Conservation (phyloP, 345 rosid genomes). For the Pelargonium nanum region DNA sequence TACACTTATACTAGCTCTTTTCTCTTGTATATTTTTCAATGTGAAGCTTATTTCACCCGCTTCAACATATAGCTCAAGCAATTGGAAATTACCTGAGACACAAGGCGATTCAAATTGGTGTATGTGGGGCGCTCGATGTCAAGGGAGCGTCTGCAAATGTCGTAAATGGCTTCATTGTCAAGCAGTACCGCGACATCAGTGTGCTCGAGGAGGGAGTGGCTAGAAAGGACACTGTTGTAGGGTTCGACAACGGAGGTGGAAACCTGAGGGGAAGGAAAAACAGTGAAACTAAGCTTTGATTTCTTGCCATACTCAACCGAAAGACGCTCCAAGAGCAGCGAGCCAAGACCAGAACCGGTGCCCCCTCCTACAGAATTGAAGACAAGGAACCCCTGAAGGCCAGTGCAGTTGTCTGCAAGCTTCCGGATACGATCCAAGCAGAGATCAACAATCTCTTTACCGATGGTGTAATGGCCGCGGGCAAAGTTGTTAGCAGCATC, state of each 20-base stretch:
- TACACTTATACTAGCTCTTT: too few relatives aligned
- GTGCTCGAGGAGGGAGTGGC: conserved; percentile 54
- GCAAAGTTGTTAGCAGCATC: conserved; percentile 57
- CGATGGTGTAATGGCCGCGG: conserved; percentile 50
- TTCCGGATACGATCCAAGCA: conserved; percentile 49
- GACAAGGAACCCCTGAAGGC: conserved; percentile 50
- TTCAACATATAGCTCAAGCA: too few relatives aligned
- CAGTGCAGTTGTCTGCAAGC: conserved; percentile 55
- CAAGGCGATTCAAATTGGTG: conserved; percentile 49
- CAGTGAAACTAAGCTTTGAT: conserved; percentile 49
- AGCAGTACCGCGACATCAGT: conserved; percentile 46
- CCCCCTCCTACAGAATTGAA: conserved; percentile 61
- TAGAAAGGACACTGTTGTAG: conserved; percentile 48
- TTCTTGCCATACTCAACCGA: conserved; percentile 53
- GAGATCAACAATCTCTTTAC: conserved; percentile 51
- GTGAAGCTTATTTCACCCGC: too few relatives aligned
- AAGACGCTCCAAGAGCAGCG: conserved; percentile 49
- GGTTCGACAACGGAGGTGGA: conserved; percentile 51
- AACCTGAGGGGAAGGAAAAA: conserved; percentile 52
- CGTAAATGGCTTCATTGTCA: conserved; percentile 50
- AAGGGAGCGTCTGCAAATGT: conserved; percentile 52
- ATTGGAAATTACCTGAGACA: conserved; percentile 43
- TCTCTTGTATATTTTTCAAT: too few relatives aligned
- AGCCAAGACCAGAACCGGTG: conserved; percentile 53
- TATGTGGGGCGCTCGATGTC: conserved; percentile 54